Base-by-base conservation (phyloP, 1,139 yeast genomes). In the Taiozyma sp. region DNA sequence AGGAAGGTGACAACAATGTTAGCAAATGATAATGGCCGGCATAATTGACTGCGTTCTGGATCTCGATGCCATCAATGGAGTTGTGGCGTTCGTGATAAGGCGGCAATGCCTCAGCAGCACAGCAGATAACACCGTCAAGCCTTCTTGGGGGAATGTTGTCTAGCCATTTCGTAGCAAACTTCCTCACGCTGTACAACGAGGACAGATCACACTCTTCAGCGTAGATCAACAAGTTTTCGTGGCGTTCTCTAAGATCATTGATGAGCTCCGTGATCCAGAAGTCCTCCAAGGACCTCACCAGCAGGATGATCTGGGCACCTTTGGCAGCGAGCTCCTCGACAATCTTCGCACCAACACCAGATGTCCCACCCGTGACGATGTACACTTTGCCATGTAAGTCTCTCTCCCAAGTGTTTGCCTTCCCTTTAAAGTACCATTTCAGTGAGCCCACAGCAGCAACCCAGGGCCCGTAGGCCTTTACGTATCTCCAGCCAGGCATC, bases 111-210 rank as follows among this genome's bases (percentile, higher is more conserved):
- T 88, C 91, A 11, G 89, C 93, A 2, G 97, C 97, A 69, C 91
- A 83, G 63, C 96, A 87, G 6, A 93, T 68, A 19, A 93, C 78
- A 53, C 95, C 96, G 66, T 93, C 99, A 50, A 93, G 72, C 51
- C 99, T 70, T 59, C 99, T 75, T 7, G 97, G 95, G 1, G 97
- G 96, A 42, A 83, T 74, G 64, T 88, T 90, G 67, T 93, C 96
- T 53, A 93, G 74, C 98, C 98, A 93, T 56, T 77, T 83, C 2
- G 99, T 91, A 32, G 97, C 97, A 72, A 93, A 93, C 65, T 83
- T 82, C 58, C 99, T 76, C n/a, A 93, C 76, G 7, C 91, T 82
- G 64, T 84, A 74, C 54, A 93, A 72, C 50, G 88, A 83, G 28
- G 81, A 75, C 53, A 93, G 73, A 66, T 95, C 95, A 67, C 96